Evolutionary conservation across 2,329 filamentous ascomycete species (phyloP).

Genomic region (Apiospora koreana): DNA sequence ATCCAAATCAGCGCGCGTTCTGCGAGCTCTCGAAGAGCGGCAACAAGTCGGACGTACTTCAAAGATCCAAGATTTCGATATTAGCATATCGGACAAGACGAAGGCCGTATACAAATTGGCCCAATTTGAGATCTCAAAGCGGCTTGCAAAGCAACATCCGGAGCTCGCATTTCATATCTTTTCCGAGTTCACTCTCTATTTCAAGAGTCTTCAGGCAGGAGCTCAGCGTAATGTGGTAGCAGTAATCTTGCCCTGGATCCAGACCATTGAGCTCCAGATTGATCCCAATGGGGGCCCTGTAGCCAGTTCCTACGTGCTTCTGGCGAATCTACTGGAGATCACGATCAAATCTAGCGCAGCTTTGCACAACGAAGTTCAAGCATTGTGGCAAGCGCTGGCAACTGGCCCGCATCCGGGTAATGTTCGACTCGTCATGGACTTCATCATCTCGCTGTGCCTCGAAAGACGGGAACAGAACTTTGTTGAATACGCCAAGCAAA

Average conservation of each 20-base stretch:
- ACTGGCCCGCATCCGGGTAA: slow-evolving; percentile 92
- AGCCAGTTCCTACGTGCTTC: slow-evolving; percentile 87
- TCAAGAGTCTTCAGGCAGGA: slow-evolving; percentile 80
- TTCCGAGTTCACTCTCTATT: slow-evolving; percentile 92
- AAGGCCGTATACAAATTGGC: slow-evolving; percentile 97
- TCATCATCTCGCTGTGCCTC: slow-evolving; percentile 91
- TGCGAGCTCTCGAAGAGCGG: slow-evolving; percentile 80
- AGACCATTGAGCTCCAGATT: slow-evolving; percentile 87
- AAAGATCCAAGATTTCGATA: slow-evolving; percentile 95
- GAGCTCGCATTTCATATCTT: slow-evolving; percentile 93
- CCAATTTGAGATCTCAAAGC: slow-evolving; percentile 93
- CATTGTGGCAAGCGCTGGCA: slow-evolving; percentile 93
- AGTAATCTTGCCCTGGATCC: slow-evolving; percentile 93
- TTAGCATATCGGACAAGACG: slow-evolving; percentile 97
- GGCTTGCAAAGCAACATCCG: slow-evolving; percentile 83
- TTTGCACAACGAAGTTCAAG: slow-evolving; percentile 95
- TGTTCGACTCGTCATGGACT: slow-evolving; percentile 90
- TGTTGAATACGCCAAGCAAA: slow-evolving; percentile 96
- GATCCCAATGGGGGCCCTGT: slow-evolving; percentile 91
- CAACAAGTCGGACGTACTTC: slow-evolving; percentile 74
- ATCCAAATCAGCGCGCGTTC: slow-evolving; percentile 80
- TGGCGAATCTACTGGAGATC: slow-evolving; percentile 94
- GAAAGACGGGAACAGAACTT: slow-evolving; percentile 97
- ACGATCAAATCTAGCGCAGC: slow-evolving; percentile 88
- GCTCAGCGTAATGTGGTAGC: slow-evolving; percentile 93